phyloP scores from a whole-genome alignment of 2,329 filamentous ascomycete genomes.

The Colletotrichum gloeosporioides region DNA sequence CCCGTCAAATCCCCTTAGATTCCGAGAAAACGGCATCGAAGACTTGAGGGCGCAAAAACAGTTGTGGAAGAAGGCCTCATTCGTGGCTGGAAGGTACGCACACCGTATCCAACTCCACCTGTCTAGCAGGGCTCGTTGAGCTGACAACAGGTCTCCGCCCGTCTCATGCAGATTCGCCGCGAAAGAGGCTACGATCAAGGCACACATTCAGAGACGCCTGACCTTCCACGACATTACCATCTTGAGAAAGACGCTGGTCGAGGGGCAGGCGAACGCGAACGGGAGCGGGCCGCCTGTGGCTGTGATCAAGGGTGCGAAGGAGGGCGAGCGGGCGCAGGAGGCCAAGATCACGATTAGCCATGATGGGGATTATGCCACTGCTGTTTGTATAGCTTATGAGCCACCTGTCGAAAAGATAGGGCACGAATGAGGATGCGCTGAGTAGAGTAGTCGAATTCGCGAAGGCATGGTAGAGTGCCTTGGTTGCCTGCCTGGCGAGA shows the following conservation, averaged over 20 bases:
- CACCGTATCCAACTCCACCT: background rate
- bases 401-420: background rate
- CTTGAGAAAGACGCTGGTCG: slow-evolving; percentile 20
- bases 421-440: background rate
- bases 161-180: slow-evolving; percentile 63
- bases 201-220: slow-evolving; percentile 63
- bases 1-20: background rate
- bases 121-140: background rate
- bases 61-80: slow-evolving; percentile 43
- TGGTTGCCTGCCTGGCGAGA: background rate
- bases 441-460: background rate
- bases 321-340: slow-evolving; percentile 48
- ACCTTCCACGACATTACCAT: slow-evolving; percentile 67
- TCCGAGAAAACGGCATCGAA: background rate
- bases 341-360: slow-evolving; percentile 85
- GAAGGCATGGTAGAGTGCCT: background rate
- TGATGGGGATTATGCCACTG: slow-evolving; percentile 81
- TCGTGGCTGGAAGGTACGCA: slow-evolving; percentile 49
- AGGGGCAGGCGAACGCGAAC: slow-evolving; percentile 27
- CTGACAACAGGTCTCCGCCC: background rate
- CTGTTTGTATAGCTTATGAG: slow-evolving; percentile 64
- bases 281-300: slow-evolving; percentile 50
- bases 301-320: slow-evolving; percentile 38
- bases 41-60: slow-evolving; percentile 20
- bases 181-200: slow-evolving; percentile 79